Conservation (phyloP, 2,329 filamentous ascomycete species). For the Metarhizium album region DNA sequence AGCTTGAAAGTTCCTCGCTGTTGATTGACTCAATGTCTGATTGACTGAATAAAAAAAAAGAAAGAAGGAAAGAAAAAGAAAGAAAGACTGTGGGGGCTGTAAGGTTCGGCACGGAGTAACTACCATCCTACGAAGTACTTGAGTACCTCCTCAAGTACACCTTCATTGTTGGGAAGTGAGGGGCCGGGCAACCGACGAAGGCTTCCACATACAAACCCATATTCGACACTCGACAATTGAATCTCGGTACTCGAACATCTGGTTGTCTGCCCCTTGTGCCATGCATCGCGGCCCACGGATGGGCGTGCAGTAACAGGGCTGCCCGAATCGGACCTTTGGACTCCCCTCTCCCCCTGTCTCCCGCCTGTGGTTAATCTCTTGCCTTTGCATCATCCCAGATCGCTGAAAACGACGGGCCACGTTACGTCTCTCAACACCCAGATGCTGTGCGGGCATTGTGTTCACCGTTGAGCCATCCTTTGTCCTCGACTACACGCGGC, state of each 20-base stretch:
- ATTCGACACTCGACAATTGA: too few species aligned
- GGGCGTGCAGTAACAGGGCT: background rate
- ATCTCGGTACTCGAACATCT: background rate
- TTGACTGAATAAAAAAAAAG: too few species aligned
- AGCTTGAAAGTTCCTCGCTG: background rate
- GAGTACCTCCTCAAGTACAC: too few species aligned
- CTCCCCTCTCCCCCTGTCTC: background rate
- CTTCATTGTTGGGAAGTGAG: too few species aligned
- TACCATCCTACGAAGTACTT: too few species aligned
- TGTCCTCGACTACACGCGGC: background rate
- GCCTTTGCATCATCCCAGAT: background rate
- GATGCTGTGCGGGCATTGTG: background rate
- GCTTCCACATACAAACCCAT: too few species aligned
- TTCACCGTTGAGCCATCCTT: background rate
- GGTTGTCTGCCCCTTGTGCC: background rate
- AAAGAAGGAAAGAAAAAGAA: background rate
- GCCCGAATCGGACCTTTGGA: background rate
- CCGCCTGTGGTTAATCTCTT: background rate
- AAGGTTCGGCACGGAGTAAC: background rate
- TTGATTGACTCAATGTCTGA: too few species aligned
- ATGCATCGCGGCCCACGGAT: background rate
- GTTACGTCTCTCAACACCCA: background rate
- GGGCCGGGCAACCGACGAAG: too few species aligned
- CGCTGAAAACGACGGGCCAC: background rate
- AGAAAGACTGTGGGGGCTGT: background rate